Percentiles rank a stretch among this genome's conserved stretches.
phyloP scores from a whole-genome alignment of 805 yeast genomes.

The Metschnikowia anglica region DNA sequence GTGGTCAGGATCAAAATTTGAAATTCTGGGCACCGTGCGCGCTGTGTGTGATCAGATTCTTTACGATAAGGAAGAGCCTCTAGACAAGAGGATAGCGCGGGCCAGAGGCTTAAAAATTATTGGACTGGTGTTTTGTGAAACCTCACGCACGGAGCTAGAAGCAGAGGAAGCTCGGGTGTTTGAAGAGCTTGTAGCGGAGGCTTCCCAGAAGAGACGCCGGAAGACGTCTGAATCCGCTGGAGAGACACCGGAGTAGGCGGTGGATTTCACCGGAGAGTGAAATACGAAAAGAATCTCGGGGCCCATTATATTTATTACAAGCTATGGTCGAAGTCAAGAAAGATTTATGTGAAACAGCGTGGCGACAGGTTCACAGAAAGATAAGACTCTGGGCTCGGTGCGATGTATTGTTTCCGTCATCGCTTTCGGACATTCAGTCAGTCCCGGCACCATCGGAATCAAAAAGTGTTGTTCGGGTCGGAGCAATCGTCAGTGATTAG shows the following conservation, averaged over 20 bases:
- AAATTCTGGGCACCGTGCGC: slow-evolving; percentile 69
- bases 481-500: no score
- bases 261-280: no score
- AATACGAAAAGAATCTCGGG: background rate
- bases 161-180: slow-evolving; percentile 76
- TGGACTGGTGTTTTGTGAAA: slow-evolving; percentile 60
- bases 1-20: slow-evolving; percentile 80
- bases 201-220: slow-evolving; percentile 38
- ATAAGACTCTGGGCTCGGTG: no score
- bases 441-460: no score
- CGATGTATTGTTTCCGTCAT: no score
- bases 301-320: slow-evolving; percentile 3
- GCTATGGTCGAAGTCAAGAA: background rate
- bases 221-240: slow-evolving; percentile 3
- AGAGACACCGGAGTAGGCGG: background rate
- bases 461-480: no score
- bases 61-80: slow-evolving; percentile 52
- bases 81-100: slow-evolving; percentile 50
- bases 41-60: slow-evolving; percentile 67
- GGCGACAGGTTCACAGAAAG: no score
- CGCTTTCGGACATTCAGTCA: no score
- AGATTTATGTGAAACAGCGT: no score
- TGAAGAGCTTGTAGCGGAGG: slow-evolving; percentile 63
- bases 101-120: slow-evolving; percentile 62
- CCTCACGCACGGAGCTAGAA: slow-evolving; percentile 63